Evolutionary conservation across 495 filamentous ascomycete genomes (phyloP), one percentile per base, ranked within the genome.

Genomic region (Penicillium subrubescens): DNA sequence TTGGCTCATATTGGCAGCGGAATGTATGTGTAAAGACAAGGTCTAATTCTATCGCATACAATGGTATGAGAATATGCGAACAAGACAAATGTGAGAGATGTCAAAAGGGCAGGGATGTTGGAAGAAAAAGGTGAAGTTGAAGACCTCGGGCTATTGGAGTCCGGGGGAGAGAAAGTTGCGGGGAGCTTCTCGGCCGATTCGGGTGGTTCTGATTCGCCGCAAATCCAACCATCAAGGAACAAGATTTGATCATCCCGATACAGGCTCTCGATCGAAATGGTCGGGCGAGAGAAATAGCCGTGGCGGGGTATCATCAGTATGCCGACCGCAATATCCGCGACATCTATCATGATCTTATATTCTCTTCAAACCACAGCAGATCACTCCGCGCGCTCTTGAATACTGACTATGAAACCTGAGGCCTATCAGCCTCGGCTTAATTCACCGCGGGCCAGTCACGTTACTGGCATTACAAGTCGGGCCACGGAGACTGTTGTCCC

Each of bases 101-200:
- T 39, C 25, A 6, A 17, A 67, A 50, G 48, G 19, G 48, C 43
- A 62, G 37, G 39, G 39, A 57, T 41, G 50, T 55, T 56, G 15
- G 10, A 41, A 60, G 34, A 67, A 58, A 67, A 67, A 53, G 59
- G 39, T 56, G 61, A 37, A 51, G 34, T 41, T 53, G 46, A 55
- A 46, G 23, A 61, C 63, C 73, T 78, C 74, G 76, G 76, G 66
- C 51, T 71, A 77, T 74, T 66, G 44, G 64, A 60, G 68, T 73
- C 71, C 69, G 69, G 71, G 69, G 71, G 61, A 37, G 34, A 35
- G 53, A 60, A 63, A 63, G 50, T 67, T 71, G 71, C 65, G 71
- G 68, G 71, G 68, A 63, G 62, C 39, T 56, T 71, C 68, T 73
- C 71, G 71, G 68, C 71, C 71, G 71, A 73, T 59, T 73, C 60